Evolutionary conservation across 352 stramenopile genomes (phyloP).

Genomic region (Pythium biforme): DNA sequence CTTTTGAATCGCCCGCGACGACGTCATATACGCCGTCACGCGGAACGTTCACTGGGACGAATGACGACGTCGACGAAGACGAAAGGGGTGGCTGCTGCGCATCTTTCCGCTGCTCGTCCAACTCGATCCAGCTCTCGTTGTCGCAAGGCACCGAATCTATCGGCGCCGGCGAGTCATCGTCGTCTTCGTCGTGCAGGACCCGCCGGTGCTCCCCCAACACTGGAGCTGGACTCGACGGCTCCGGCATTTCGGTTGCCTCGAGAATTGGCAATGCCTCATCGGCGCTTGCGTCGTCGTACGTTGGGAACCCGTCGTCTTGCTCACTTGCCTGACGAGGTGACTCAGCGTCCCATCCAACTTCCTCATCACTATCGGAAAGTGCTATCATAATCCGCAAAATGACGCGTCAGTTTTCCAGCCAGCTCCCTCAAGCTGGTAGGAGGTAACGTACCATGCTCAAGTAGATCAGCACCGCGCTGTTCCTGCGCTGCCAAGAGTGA

Average conservation of each 20-base stretch:
- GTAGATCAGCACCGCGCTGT: constrained; percentile 53
- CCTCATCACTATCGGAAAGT: constrained; percentile 63
- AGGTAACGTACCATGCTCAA: constrained; percentile 50
- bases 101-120: constrained; percentile 50
- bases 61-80: constrained; percentile 44
- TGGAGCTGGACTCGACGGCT: constrained; percentile 4
- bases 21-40: constrained; percentile 11
- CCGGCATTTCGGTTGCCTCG: not conserved
- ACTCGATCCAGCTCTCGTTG: constrained; percentile 63
- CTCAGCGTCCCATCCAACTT: constrained; percentile 67
- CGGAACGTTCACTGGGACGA: constrained; percentile 20
- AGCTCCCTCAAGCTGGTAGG: not conserved
- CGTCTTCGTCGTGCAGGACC: not conserved
- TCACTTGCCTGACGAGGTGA: constrained; percentile 38
- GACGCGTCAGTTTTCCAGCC: not conserved
- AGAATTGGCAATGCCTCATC: constrained; percentile 8
- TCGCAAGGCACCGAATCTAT: constrained; percentile 46
- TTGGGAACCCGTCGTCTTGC: constrained; percentile 35
- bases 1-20: not conserved
- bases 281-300: constrained; percentile 32
- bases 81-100: constrained; percentile 39
- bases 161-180: constrained; percentile 2
- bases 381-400: constrained; percentile 25
- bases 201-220: constrained; percentile 12
- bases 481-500: constrained; percentile 67